Conservation (phyloP, 441 rosid species). For the Rhodomyrtus psidioides region DNA sequence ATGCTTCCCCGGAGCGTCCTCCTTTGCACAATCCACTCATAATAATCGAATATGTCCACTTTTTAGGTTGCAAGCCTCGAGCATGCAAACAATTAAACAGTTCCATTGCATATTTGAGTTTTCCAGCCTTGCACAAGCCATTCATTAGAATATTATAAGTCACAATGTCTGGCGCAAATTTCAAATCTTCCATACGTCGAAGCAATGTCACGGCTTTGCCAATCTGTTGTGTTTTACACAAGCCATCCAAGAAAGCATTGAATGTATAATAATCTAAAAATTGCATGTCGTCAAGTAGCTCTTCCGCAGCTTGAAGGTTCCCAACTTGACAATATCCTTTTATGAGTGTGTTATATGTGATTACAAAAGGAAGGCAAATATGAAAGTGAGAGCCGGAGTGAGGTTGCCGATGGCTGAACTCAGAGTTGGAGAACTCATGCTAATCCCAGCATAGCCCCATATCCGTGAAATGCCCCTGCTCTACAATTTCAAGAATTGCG, state of each 20-base stretch:
- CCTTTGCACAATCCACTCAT: constrained; percentile 11
- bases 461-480: too few species aligned
- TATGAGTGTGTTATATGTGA: not conserved
- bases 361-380: too few species aligned
- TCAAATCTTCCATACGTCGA: constrained; percentile 4
- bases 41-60: constrained; percentile 2
- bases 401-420: too few species aligned
- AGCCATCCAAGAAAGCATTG: constrained; percentile 16
- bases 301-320: not conserved
- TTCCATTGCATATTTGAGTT: constrained; percentile 20
- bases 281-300: not conserved
- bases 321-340: not conserved
- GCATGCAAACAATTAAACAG: constrained; percentile 2
- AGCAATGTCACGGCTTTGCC: constrained; percentile 2
- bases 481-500: too few species aligned
- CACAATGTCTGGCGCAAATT: constrained; percentile 9
- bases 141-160: constrained; percentile 14
- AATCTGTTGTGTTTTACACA: constrained; percentile 1
- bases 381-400: too few species aligned
- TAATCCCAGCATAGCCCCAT: too few species aligned
- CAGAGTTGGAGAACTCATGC: too few species aligned
- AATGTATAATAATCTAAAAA: not conserved
- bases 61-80: constrained; percentile 15
- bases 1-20: constrained; percentile 6
- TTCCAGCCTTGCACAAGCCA: constrained; percentile 24